These are phyloP conservation scores for Penicillium sp. DNA, from an alignment of 2,329 filamentous ascomycete species.

Conservation along the genomic window DNA sequence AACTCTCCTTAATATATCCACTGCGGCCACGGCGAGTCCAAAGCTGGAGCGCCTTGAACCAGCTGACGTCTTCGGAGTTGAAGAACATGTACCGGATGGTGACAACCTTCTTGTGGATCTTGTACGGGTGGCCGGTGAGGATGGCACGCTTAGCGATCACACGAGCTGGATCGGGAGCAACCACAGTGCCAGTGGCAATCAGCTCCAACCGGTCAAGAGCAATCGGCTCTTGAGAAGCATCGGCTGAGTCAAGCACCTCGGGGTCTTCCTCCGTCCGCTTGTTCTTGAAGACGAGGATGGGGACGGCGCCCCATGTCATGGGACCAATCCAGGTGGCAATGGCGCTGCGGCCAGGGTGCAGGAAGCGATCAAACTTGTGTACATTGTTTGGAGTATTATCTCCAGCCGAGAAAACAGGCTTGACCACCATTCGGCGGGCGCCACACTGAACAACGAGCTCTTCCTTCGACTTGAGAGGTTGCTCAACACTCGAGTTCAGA, in stretches of 20 bases:
- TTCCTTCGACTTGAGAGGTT: slow-evolving; percentile 82
- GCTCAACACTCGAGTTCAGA: slow-evolving; percentile 67
- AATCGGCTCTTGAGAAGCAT: slow-evolving; percentile 37
- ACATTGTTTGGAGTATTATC: slow-evolving; percentile 93
- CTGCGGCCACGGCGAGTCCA: slow-evolving; percentile 87
- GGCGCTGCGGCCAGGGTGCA: slow-evolving; percentile 84
- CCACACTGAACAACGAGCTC: slow-evolving; percentile 89
- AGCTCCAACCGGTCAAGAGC: slow-evolving; percentile 56
- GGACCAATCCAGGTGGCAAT: slow-evolving; percentile 87
- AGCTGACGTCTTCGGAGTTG: slow-evolving; percentile 86
- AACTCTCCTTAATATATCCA: slow-evolving; percentile 86
- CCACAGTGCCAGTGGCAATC: slow-evolving; percentile 78
- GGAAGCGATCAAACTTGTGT: slow-evolving; percentile 88
- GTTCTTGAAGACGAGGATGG: slow-evolving; percentile 77
- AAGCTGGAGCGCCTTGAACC: slow-evolving; percentile 93
- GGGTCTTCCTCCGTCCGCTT: slow-evolving; percentile 29
- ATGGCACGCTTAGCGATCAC: slow-evolving; percentile 92
- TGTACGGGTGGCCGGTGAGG: slow-evolving; percentile 91
- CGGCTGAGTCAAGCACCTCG: slow-evolving; percentile 42
- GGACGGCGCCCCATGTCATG: slow-evolving; percentile 86
- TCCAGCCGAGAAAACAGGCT: slow-evolving; percentile 82
- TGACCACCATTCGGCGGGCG: slow-evolving; percentile 76
- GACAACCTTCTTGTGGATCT: slow-evolving; percentile 96
- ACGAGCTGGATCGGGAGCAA: slow-evolving; percentile 66
- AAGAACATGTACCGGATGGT: slow-evolving; percentile 99